Evolutionary conservation across 148 eudicot species (phyloP).

Genomic region (Chenopodium quinoa): DNA sequence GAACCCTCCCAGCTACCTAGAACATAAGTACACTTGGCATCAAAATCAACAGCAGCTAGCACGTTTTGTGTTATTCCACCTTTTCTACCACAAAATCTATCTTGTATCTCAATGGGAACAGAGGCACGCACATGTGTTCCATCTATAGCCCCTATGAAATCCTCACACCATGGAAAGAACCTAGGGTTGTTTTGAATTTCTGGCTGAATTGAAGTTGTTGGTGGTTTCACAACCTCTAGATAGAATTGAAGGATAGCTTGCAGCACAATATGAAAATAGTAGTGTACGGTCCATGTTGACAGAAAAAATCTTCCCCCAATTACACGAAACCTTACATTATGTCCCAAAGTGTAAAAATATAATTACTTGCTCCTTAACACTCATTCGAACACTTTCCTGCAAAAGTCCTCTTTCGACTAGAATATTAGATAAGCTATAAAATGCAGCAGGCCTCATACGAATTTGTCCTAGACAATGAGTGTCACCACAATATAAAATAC

Average conservation of each 20-base stretch:
- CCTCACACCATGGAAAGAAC: not conserved
- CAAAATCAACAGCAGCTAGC: no score
- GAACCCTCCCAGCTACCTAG: no score
- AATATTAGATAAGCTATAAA: no score
- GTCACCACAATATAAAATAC: not conserved
- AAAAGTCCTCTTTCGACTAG: not conserved
- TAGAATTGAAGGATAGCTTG: not conserved
- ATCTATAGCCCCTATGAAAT: not conserved
- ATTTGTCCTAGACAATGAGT: not conserved
- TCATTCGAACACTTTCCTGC: no score
- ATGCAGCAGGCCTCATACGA: not conserved
- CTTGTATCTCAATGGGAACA: no score
- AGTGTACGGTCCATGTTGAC: not conserved
- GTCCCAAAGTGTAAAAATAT: not conserved
- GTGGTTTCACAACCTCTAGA: not conserved
- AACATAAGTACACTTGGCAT: no score
- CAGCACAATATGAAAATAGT: not conserved
- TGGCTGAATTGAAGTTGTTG: not conserved
- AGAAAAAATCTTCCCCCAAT: not conserved
- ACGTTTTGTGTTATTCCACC: no score
- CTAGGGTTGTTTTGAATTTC: not conserved
- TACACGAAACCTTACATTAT: not conserved
- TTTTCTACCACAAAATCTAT: no score
- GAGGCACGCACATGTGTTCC: no score
- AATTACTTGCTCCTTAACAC: not conserved